Evolutionary conservation across 2,329 filamentous ascomycete species (phyloP), one percentile per base, ranked within the genome.

Genomic region (Nectriaceae sp.): DNA sequence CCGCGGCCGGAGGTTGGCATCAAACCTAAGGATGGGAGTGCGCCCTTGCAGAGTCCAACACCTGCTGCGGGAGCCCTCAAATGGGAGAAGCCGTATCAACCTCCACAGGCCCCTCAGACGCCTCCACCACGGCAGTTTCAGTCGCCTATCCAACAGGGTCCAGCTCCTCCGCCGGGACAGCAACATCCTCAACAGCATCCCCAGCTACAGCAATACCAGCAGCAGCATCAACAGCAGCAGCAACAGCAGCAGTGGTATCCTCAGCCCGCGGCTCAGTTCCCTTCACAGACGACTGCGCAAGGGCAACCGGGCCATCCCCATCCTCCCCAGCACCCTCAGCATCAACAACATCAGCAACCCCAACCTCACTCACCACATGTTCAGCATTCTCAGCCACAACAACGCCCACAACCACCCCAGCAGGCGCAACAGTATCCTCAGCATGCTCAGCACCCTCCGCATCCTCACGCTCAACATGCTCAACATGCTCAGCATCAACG

Each of bases 1-100:
- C 65, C 70, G n/a, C 63, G 66, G 18, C 67, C 69, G 5, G 70
- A 71, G 11, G 51, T 54, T 26, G 48, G 60, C 15, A 57, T 56
- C 44, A 71, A 65, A 46, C 54, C 60, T 8, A 67, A 65, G 39
- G 63, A 68, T 18, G 53, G 50, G 3, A 48, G 50, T n/a, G 46
- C 54, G 16, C 45, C 58, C 5, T 48, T 59, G n/a, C 62, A 61
- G 36, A 42, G 55, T 22, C 20, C 52, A 3, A 53, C 61, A 5
- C 59, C 62, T 24, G 54, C 55, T 31, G 57, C 59, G 19, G 62
- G 63, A 5, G 50, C 58, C 29, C 49, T 72, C 16, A 73, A 73
- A 46, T 73, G 71, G 71, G 71, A 73, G 55, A 71, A 70, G 55
- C 69, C 71, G 11, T 71, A 73, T 50, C 70, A 71, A 46, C 70